Conservation (phyloP, 306 rosid genomes). For the Rosa lucieae region DNA sequence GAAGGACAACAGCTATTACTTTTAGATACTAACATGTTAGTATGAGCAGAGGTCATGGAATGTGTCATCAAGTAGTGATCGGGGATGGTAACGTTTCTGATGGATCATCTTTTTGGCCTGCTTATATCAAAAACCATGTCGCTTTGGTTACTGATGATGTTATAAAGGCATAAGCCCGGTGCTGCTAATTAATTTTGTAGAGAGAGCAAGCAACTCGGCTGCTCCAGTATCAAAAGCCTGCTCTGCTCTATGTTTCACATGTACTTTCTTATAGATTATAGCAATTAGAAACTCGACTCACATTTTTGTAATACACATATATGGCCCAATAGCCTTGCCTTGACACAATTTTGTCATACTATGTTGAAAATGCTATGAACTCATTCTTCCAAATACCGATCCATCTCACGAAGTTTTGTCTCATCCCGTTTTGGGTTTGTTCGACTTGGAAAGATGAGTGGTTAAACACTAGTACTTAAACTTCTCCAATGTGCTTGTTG, state of each 20-base stretch:
- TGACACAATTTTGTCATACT: background rate
- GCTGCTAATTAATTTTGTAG: constrained; percentile 46
- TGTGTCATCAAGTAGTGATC: constrained; percentile 8
- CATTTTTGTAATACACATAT: constrained; percentile 10
- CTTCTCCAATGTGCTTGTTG: background rate
- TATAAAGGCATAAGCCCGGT: background rate
- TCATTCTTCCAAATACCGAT: background rate
- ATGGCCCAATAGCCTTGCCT: constrained; percentile 1
- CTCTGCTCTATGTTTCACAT: background rate
- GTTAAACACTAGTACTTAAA: background rate
- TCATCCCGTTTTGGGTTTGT: background rate
- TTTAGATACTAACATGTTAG: constrained; percentile 44
- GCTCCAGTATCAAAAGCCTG: constrained; percentile 33
- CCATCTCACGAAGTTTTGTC: background rate
- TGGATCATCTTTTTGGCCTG: background rate
- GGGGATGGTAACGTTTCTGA: background rate
- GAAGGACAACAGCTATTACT: constrained; percentile 62
- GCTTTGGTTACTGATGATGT: constrained; percentile 8
- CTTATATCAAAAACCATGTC: background rate
- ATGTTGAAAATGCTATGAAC: background rate
- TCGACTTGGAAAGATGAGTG: background rate
- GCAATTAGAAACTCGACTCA: background rate
- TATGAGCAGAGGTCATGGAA: constrained; percentile 20
- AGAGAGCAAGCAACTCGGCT: constrained; percentile 71
- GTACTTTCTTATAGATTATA: background rate